Conservation (phyloP, 2,329 filamentous ascomycete species). For the Sclerotinia sclerotiorum region DNA sequence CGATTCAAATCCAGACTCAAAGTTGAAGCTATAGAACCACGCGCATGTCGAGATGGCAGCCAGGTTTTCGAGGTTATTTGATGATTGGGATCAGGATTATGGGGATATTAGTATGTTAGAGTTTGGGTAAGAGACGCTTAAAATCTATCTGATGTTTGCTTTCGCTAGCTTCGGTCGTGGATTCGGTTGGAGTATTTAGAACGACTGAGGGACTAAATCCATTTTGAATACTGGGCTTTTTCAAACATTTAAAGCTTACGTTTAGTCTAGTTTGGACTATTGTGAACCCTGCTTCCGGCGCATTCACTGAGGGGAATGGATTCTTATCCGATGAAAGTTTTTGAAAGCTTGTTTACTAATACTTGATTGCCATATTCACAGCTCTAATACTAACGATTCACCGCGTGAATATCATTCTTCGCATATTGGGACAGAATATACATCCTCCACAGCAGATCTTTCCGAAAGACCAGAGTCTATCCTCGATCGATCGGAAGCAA, state of each 20-base stretch:
- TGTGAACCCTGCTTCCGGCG: background rate
- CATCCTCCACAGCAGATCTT: constrained; percentile 15
- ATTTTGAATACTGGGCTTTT: no score
- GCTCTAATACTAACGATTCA: background rate
- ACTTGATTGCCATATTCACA: background rate
- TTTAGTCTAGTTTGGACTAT: no score
- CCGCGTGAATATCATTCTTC: constrained; percentile 5
- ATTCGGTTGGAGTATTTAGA: no score
- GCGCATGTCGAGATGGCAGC: constrained; percentile 5
- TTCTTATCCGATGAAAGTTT: background rate
- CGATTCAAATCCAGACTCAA: background rate
- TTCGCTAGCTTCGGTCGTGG: no score
- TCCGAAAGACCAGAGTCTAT: constrained; percentile 2
- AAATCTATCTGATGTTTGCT: background rate
- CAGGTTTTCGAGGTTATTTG: constrained; percentile 25
- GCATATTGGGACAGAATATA: background rate
- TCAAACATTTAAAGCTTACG: no score
- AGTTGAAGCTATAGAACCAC: background rate
- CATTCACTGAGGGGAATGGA: background rate
- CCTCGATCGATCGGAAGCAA: background rate
- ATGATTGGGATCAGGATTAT: constrained; percentile 23
- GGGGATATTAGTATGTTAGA: constrained; percentile 20
- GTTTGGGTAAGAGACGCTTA: constrained; percentile 10
- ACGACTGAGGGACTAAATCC: no score
- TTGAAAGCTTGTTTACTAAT: constrained; percentile 7